Conservation (phyloP, 164 flowering plant genomes). For the Houttuynia cordata region DNA sequence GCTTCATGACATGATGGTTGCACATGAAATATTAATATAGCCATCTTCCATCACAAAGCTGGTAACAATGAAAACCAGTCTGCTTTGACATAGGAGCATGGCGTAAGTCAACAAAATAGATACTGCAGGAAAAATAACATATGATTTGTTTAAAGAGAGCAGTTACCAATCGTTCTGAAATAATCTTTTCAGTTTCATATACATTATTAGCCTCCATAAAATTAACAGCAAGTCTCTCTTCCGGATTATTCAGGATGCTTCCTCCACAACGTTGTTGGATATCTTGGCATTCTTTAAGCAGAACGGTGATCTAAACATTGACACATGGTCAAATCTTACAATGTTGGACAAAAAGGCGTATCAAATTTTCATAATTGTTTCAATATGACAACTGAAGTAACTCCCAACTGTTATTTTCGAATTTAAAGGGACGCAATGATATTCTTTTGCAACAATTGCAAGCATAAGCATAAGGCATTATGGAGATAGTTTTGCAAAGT, state of each 20-base stretch:
- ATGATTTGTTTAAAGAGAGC: constrained; percentile 1
- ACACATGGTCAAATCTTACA: not conserved
- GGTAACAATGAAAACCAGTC: no score
- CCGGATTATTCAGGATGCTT: constrained; percentile 12
- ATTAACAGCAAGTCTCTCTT: constrained; percentile 11
- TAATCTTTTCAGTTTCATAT: constrained; percentile 43
- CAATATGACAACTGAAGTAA: no score
- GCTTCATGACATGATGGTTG: no score
- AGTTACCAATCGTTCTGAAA: constrained; percentile 34
- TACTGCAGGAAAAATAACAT: not conserved
- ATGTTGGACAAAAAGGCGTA: no score
- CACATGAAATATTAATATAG: no score
- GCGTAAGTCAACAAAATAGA: no score
- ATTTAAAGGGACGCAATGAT: not conserved
- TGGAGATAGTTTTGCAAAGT: no score
- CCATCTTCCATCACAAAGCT: no score
- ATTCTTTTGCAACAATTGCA: not conserved
- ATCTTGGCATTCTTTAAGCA: constrained; percentile 90
- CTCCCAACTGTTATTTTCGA: not conserved
- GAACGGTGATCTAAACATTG: constrained; percentile 52
- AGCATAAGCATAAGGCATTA: not conserved
- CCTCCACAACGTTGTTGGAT: constrained; percentile 77
- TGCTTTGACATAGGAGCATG: no score
- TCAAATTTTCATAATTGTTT: no score
- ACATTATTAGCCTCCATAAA: constrained; percentile 18